These are phyloP conservation scores for Naganishia cerealis DNA, from an alignment of 1,284 basidiomycete genomes.

Conservation along the genomic window DNA sequence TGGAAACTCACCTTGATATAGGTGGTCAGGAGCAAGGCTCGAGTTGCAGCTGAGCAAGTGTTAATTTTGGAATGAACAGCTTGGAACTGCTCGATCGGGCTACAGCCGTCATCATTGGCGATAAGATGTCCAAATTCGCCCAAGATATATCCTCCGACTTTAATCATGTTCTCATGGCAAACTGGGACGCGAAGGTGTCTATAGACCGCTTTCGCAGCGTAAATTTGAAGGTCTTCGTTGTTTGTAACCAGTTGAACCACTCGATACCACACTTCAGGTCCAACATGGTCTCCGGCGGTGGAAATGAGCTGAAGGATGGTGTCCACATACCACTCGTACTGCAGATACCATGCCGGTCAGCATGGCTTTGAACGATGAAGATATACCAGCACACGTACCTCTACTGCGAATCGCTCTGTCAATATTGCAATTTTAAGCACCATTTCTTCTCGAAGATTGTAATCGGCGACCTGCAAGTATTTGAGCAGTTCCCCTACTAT, in stretches of 20 bases:
- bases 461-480: constrained; percentile 91
- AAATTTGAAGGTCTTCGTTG: constrained; percentile 92
- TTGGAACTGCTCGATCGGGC: constrained; percentile 92
- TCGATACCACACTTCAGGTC: constrained; percentile 98
- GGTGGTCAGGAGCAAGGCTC: constrained; percentile 88
- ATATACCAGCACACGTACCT: constrained; percentile 56
- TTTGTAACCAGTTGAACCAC: constrained; percentile 98
- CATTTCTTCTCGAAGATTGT: constrained; percentile 94
- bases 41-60: constrained; percentile 86
- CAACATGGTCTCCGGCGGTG: constrained; percentile 95
- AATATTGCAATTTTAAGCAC: constrained; percentile 97
- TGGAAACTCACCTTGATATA: constrained; percentile 77
- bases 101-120: constrained; percentile 89
- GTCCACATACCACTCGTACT: constrained; percentile 93
- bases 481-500: constrained; percentile 92
- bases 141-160: constrained; percentile 94
- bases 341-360: constrained; percentile 38
- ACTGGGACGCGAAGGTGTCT: constrained; percentile 82
- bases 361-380: constrained; percentile 20
- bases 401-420: constrained; percentile 92
- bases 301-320: constrained; percentile 93
- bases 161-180: constrained; percentile 96
- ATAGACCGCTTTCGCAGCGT: constrained; percentile 91
- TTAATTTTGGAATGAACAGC: constrained; percentile 92
- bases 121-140: constrained; percentile 97